Base-by-base conservation (phyloP, 257 asterid species). In the Nicotiana otophora region DNA sequence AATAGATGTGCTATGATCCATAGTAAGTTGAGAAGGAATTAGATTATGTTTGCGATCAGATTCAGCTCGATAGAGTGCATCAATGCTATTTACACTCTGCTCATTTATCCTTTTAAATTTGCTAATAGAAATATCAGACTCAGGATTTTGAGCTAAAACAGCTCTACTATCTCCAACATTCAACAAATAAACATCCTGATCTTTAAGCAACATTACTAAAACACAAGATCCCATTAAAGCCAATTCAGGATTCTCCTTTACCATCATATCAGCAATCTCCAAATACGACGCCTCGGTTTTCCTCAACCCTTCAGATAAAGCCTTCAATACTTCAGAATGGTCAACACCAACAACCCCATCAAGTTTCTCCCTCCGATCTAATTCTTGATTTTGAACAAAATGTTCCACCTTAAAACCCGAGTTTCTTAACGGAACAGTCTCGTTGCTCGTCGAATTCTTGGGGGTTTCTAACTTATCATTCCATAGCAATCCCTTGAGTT, bases 151-250 rank as follows among this genome's bases (percentile, higher is more conserved):
- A 2, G 98, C 98, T 46, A 96, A 84, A 81, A 96, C 98, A 1
- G 97, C 98, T 16, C 98, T 55, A 36, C 98, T 94, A 84, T 96
- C 99, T 26, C 99, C 99, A 7, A 94, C 98, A 39, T 94, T 96
- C 93, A 96, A 90, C 88, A 96, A 81, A 86, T 94, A 96, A 76
- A 96, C 92, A 78, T 96, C 98, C 26, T 94, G 94, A 1, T 90
- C 99, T 83, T 94, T 96, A 95, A 96, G 91, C 89, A 94, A 87
- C 99, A 96, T 96, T 31, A 84, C 99, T 78, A 96, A 81, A 62
- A 96, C 97, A 85, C 99, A 96, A 20, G 99, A 96, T 7, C 99
- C 99, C 99, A 96, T 94, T 86, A 96, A 85, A n/a, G 98, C 95
- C 78, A 94, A 82, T 82, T 94, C 99, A 0, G 99, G 98, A 89